Base-by-base conservation (phyloP, 257 asterid species). In the Lycium ferocissimum region DNA sequence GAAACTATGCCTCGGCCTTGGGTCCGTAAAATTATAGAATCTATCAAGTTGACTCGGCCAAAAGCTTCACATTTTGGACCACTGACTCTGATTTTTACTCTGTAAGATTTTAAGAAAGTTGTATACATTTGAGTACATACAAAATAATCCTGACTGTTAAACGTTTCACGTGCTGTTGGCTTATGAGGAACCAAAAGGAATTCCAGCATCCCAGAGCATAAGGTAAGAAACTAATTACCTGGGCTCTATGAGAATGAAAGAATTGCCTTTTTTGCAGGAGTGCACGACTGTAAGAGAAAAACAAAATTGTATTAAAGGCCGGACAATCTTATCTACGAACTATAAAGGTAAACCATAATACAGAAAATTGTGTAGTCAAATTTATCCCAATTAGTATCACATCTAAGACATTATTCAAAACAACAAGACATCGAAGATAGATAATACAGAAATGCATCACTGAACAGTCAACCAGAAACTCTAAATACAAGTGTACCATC, bases 201-300 rank as follows among this genome's bases (percentile, higher is more conserved):
- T 14, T 76, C 15, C 82, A 51, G 26, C 12, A 76, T 51, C 61
- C 62, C 37, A 38, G 4, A 49, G 63, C 63, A 26, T 26, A 51
- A 75, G 13, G 15, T 13, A 51, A 76, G 82, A 76, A 59, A 85
- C 47, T 83, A 81, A 90, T 94, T 91, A 97, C 99, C 92, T 97
- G 99, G 79, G 99, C 99, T 91, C 97, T 92, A 89, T 95, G 99
- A 20, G 99, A 97, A 88, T 97, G 99, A 89, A 95, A 97, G 91
- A 97, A 97, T 84, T 94, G 99, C 85, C 99, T 94, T 91, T 92
- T 97, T 92, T 93, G 98, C 94, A 97, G 87, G 89, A 93, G 98
- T 18, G 94, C 92, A 85, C 98, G 98, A 76, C 99, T 97, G 94
- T 49, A 84, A 63, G 7, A 78, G 63, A 78, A 40, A 78, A 53